Conservation (phyloP, 345 rosid genomes). For the Garcia nutans region DNA sequence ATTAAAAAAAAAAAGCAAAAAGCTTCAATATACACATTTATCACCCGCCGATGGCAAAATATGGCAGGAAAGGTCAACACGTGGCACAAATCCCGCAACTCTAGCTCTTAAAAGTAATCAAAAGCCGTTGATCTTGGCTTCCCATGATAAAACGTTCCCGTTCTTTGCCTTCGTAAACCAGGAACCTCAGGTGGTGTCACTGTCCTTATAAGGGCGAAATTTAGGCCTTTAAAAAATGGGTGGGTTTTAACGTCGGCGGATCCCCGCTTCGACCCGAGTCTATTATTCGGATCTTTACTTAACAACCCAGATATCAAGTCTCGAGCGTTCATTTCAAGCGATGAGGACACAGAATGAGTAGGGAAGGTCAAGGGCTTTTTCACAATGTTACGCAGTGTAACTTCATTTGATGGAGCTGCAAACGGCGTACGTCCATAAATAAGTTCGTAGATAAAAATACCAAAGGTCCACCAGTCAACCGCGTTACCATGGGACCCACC, state of each 20-base stretch:
- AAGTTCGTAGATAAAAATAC: conserved; percentile 82
- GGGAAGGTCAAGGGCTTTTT: conserved; percentile 67
- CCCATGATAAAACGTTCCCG: conserved; percentile 38
- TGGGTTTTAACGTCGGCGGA: conserved; percentile 85
- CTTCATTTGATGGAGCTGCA: conserved; percentile 66
- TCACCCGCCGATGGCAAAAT: conserved; percentile 37
- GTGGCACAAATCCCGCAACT: conserved; percentile 33
- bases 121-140: conserved; percentile 46
- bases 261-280: conserved; percentile 84
- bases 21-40: conserved; percentile 22
- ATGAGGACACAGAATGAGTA: conserved; percentile 40
- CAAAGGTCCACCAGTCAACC: conserved; percentile 97
- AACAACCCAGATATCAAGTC: conserved; percentile 65
- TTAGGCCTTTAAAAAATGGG: conserved; percentile 75
- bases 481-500: conserved; percentile 91
- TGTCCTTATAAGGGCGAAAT: conserved; percentile 78
- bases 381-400: conserved; percentile 83
- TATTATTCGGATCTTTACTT: conserved; percentile 60
- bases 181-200: conserved; percentile 72
- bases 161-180: conserved; percentile 32
- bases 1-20: neutral
- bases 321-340: conserved; percentile 61
- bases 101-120: conserved; percentile 51
- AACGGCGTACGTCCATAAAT: conserved; percentile 84
- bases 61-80: conserved; percentile 39